Evolutionary conservation across 2,329 filamentous ascomycete genomes (phyloP).

Genomic region (Sarocladium brachiariae): DNA sequence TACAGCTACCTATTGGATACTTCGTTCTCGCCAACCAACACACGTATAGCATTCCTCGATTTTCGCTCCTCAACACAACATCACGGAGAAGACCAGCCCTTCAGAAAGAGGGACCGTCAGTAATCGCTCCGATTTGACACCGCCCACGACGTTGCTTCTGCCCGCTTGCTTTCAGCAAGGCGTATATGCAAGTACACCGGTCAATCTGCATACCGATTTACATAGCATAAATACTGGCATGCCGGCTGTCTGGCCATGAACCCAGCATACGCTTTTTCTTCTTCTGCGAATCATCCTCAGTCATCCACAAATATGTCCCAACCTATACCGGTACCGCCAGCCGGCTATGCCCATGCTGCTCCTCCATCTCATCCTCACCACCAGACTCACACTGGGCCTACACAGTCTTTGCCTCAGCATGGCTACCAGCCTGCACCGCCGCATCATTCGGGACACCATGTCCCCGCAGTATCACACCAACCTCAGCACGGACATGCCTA

Average conservation of each 20-base stretch:
- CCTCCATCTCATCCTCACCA: constrained; percentile 7
- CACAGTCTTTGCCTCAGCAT: constrained; percentile 1
- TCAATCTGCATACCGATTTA: not conserved
- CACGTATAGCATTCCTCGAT: too few relatives aligned
- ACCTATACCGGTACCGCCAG: constrained; percentile 4
- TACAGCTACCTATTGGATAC: not conserved
- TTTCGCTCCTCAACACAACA: too few relatives aligned
- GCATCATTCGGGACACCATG: constrained; percentile 1
- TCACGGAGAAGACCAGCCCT: too few relatives aligned
- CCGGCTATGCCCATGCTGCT: constrained; percentile 8
- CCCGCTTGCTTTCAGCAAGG: not conserved
- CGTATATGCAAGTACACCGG: not conserved
- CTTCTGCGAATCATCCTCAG: not conserved
- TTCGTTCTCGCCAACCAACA: not conserved
- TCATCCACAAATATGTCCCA: constrained; percentile 9
- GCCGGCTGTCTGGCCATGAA: not conserved
- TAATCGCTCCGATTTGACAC: not conserved
- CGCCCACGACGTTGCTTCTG: not conserved
- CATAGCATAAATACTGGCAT: not conserved
- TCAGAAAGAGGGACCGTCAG: not conserved
- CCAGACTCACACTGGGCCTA: not conserved
- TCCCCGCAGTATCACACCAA: not conserved
- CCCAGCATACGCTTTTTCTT: not conserved
- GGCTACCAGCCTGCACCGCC: constrained; percentile 5
- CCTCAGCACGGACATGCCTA: constrained; percentile 4